These are phyloP conservation scores for Daldinia eschscholtzii DNA, from an alignment of 2,329 filamentous ascomycete species.

Conservation along the genomic window DNA sequence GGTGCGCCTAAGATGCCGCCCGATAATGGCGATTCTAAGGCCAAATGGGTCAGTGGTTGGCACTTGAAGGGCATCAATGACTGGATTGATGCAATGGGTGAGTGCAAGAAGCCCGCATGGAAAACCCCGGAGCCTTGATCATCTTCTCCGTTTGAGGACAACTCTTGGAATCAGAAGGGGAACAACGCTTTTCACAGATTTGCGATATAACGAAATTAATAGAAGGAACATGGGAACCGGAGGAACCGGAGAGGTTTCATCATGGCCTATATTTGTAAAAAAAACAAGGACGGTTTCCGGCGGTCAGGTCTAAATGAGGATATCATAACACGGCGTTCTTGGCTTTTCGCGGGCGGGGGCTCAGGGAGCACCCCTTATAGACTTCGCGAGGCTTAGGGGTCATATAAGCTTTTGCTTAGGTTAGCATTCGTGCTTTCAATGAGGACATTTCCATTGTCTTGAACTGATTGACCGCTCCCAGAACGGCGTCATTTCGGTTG, in stretches of 20 bases:
- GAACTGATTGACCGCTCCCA: not conserved
- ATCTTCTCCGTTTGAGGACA: slow-evolving; percentile 5
- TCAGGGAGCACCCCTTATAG: slow-evolving; percentile 13
- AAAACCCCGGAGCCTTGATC: slow-evolving; percentile 52
- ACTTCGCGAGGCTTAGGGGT: slow-evolving; percentile 21
- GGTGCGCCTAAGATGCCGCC: slow-evolving; percentile 55
- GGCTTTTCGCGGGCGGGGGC: slow-evolving; percentile 19
- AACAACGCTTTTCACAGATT: slow-evolving; percentile 11
- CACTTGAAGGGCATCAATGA: slow-evolving; percentile 61
- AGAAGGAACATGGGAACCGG: slow-evolving; percentile 20
- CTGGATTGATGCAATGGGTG: slow-evolving; percentile 61
- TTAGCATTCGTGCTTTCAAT: slow-evolving; percentile 12
- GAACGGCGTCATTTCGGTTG: not conserved
- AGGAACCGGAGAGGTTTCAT: slow-evolving; percentile 15
- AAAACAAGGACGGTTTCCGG: slow-evolving; percentile 13
- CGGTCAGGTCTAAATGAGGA: slow-evolving; percentile 17
- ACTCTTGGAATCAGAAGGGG: not conserved
- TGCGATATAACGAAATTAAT: slow-evolving; percentile 23
- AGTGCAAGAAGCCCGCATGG: slow-evolving; percentile 58
- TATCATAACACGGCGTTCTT: slow-evolving; percentile 34
- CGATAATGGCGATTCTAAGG: slow-evolving; percentile 50
- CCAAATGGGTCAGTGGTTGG: slow-evolving; percentile 60
- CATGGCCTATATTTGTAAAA: slow-evolving; percentile 21
- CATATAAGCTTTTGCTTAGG: slow-evolving; percentile 27
- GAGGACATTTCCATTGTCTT: slow-evolving; percentile 20